A percentile compares a stretch with the other conserved stretches of the same genome.
Conservation (phyloP, 306 rosid genomes). For the Quillaja saponaria region DNA sequence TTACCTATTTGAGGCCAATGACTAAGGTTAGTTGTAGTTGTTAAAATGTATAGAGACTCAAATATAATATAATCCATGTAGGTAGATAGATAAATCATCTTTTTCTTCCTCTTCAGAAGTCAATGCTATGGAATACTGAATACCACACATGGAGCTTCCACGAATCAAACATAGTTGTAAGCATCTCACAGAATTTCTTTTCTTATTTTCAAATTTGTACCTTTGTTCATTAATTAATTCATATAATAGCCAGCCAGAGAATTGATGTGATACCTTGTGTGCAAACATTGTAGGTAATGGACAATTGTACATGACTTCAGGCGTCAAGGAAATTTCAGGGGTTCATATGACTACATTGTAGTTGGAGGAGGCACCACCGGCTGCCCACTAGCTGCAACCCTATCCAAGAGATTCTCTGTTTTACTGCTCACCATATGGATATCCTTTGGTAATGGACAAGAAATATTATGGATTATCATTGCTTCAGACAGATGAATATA, state of each 20-base stretch:
- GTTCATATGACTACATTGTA: constrained; percentile 62
- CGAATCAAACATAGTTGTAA: constrained; percentile 23
- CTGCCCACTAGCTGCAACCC: constrained; percentile 72
- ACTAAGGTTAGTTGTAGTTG: too few species aligned
- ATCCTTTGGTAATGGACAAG: constrained; percentile 55
- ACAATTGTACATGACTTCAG: too few species aligned
- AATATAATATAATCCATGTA: too few species aligned
- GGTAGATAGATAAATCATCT: constrained; percentile 40
- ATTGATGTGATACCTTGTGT: not conserved
- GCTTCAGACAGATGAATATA: constrained; percentile 37
- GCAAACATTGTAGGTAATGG: constrained; percentile 5
- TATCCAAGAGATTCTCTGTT: constrained; percentile 62
- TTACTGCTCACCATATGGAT: constrained; percentile 60
- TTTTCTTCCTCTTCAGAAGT: constrained; percentile 21
- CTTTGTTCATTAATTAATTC: not conserved
- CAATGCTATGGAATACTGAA: constrained; percentile 24
- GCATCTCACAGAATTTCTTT: constrained; percentile 31
- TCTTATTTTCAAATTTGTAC: constrained; percentile 36
- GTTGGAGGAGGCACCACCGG: constrained; percentile 85
- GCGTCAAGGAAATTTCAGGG: constrained; percentile 59
- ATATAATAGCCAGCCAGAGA: constrained; percentile 14
- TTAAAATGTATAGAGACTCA: too few species aligned
- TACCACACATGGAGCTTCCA: constrained; percentile 43
- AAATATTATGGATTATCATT: constrained; percentile 57
- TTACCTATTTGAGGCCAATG: too few species aligned